Base-by-base conservation (phyloP, 768 basidiomycete species). In the Mrakia hoshinonis region DNA sequence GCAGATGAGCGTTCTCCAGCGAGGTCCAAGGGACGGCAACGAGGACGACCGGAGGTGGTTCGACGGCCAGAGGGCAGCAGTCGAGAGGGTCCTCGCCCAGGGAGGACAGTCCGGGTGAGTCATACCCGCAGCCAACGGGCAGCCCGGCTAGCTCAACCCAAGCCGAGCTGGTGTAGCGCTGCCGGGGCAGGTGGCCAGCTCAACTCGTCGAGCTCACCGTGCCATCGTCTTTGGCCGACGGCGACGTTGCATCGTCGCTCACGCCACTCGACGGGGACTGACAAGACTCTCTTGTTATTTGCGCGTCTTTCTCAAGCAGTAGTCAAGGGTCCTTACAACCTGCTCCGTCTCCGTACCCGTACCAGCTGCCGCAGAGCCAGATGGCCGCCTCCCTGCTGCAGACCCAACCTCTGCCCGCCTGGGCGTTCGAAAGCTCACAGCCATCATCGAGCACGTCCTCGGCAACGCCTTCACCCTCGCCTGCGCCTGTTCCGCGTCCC, bases 1-100 rank as follows among this genome's bases (percentile, higher is more conserved):
- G 24, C 70, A 72, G 58, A 38, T 60, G 11, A 38, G 29, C 1
- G 46, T 72, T 22, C 48, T 72, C 10, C 24, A 49, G 20, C 3
- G 47, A 3, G 70, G 64, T 31, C 38, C 43, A 10, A 4, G 26
- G 24, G 67, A 24, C 10, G 24, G 46, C n/a, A 67, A 47, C 43
- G 65, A 67, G 26, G 51, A 60, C 26, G 70, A 72, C 48, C 26
- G 46, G 15, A 34, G 49, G 47, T 72, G 70, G 70, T 60, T 72
- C 24, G 55, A 61, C 13, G 48, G 34, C 5, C 70, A 72, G 51
- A 34, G 54, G 9, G 36, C 34, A 46, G 26, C 24, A 1, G 64
- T 72, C 13, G 20, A 46, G 46, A 34, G 34, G 3, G 11, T 52
- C 24, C 18, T 67, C 24, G 36, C n/a, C n/a, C 43, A 24, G 31